Percentiles rank a stretch among this genome's conserved stretches.
Conservation (phyloP, 805 yeast genomes). For the Osmozyma mogii region DNA sequence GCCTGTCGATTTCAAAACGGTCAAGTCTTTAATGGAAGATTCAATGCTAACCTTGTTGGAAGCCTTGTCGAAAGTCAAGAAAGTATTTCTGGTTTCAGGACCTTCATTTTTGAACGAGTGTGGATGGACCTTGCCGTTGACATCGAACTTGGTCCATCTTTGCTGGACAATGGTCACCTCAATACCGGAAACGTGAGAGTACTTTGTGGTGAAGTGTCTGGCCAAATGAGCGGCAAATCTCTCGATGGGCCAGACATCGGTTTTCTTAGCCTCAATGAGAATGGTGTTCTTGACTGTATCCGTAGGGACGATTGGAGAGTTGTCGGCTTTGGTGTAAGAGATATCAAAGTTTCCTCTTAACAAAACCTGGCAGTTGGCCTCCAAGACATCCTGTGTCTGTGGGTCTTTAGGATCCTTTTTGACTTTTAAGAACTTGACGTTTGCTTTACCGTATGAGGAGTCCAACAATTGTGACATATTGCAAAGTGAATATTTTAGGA, state of each 20-base stretch:
- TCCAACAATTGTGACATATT: conserved; percentile 11
- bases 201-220: conserved; percentile 70
- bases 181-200: conserved; percentile 68
- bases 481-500: neutral
- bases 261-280: conserved; percentile 71
- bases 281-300: conserved; percentile 90
- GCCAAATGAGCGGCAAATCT: conserved; percentile 81
- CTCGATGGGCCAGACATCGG: conserved; percentile 87
- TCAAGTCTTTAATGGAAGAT: conserved; percentile 71
- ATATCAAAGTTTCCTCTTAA: conserved; percentile 72
- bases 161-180: conserved; percentile 62
- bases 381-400: conserved; percentile 70
- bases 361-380: conserved; percentile 71
- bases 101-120: conserved; percentile 87
- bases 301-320: conserved; percentile 84
- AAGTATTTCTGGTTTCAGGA: conserved; percentile 64
- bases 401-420: conserved; percentile 71
- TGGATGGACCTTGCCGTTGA: conserved; percentile 66
- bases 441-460: conserved; percentile 85
- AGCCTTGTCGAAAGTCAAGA: conserved; percentile 42
- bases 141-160: conserved; percentile 72
- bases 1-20: conserved; percentile 84
- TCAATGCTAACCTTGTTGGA: conserved; percentile 47
- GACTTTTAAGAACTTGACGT: conserved; percentile 87
- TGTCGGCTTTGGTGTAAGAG: conserved; percentile 84